Evolutionary conservation across 495 filamentous ascomycete genomes (phyloP).

Genomic region (Talaromyces wortmannii): DNA sequence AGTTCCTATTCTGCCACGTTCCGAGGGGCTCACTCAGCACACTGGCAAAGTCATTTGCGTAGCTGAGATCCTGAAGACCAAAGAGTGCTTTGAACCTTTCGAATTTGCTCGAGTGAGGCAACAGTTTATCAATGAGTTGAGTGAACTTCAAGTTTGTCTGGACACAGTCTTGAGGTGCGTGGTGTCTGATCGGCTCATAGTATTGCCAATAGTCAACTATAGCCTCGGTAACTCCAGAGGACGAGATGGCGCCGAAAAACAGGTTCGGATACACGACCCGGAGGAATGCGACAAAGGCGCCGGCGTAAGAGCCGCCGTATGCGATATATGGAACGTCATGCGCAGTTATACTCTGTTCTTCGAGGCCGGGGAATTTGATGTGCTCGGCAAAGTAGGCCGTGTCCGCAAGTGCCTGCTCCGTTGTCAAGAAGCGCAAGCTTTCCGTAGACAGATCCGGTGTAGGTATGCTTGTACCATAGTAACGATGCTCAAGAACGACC

Average conservation of each 20-base stretch:
- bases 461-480: conserved; percentile 61
- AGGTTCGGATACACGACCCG: conserved; percentile 61
- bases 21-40: conserved; percentile 42
- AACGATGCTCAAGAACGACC: conserved; percentile 70
- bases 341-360: conserved; percentile 52
- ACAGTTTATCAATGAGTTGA: conserved; percentile 55
- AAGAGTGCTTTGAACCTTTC: conserved; percentile 48
- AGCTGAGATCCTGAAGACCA: conserved; percentile 49
- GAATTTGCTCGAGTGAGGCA: conserved; percentile 14
- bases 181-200: conserved; percentile 56
- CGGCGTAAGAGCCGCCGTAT: conserved; percentile 72
- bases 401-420: conserved; percentile 68
- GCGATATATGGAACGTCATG: conserved; percentile 55
- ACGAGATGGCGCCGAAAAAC: conserved; percentile 64
- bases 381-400: conserved; percentile 64
- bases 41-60: conserved; percentile 56
- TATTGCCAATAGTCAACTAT: conserved; percentile 70
- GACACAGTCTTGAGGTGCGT: conserved; percentile 49
- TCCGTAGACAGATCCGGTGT: conserved; percentile 50
- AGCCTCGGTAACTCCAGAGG: conserved; percentile 63
- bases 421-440: conserved; percentile 67
- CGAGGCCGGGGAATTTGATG: conserved; percentile 58
- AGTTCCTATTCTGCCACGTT: conserved; percentile 57
- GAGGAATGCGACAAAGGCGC: conserved; percentile 64
- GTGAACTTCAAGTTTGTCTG: conserved; percentile 46